Evolutionary conservation across 805 yeast genomes (phyloP), one percentile per base, ranked within the genome.

Genomic region (Suhomyces pyralidae): DNA sequence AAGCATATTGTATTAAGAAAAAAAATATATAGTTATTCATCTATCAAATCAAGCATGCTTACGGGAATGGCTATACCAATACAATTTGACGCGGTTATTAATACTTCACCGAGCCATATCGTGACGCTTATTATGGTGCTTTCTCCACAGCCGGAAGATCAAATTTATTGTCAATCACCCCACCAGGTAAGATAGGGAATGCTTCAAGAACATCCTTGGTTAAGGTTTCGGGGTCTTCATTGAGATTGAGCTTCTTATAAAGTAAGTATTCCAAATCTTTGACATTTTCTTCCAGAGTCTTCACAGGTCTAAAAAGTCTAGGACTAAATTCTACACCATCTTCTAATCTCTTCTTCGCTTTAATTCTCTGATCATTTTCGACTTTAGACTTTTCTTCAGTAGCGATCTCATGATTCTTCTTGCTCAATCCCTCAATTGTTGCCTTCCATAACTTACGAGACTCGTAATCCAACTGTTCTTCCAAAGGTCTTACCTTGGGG

Each of bases 381-480:
- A 94, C 90, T 59, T 82, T 81, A 64, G 77, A 87, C 70, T 94
- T 94, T 65, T 91, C 97, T 28, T 84, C 87, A 0, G 99, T 94
- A 1, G 98, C 98, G 3, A 76, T 73, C 15, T 76, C 79, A 68
- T 94, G 99, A 66, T 94, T 83, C 58, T 96, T 81, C 38, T 75
- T 67, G 3, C 86, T 86, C n/a, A 94, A 74, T 0, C 96, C 97
- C 56, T 82, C 83, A 10, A 89, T 80, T 1, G 96, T 97, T 40
- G 85, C 77, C 45, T 80, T 72, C 99, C 99, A 94, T 46, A 94
- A 71, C 52, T 79, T 82, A 61, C 96, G 78, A 12, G 96, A 87
- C 70, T 94, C 99, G 60, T 77, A 79, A 14, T 81, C 83, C 28
- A 88, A 88, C 70, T 94, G 99, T 64, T 89, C 94, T 0, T 73